These are phyloP conservation scores for Trichoderma parareesei DNA, from an alignment of 495 filamentous ascomycete species.

Conservation along the genomic window DNA sequence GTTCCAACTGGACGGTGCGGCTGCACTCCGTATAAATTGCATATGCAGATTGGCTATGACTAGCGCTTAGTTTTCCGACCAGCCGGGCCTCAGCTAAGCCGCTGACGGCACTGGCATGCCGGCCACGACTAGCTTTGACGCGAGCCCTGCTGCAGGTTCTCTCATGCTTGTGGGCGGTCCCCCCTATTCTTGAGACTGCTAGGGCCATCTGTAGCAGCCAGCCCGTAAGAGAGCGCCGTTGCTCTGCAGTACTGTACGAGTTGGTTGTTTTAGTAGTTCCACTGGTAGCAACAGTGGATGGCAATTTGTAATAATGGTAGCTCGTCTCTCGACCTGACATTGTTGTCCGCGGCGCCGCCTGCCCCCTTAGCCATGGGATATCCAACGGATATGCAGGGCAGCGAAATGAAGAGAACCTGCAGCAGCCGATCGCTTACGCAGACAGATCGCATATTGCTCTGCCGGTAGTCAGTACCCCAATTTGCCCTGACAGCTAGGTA, in stretches of 20 bases:
- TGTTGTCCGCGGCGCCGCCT: neutral
- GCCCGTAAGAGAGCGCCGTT: too few relatives aligned
- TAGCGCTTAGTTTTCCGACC: constrained; percentile 9
- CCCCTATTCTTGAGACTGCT: neutral
- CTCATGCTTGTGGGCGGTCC: neutral
- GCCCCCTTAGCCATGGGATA: neutral
- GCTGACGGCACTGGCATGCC: neutral
- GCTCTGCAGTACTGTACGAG: neutral
- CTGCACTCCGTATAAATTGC: constrained; percentile 1
- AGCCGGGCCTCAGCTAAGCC: neutral
- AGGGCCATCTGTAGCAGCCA: neutral
- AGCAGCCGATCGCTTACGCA: constrained; percentile 2
- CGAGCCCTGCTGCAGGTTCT: neutral
- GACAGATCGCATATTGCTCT: constrained; percentile 5
- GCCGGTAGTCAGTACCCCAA: neutral
- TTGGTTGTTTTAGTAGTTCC: too few relatives aligned
- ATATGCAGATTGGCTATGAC: constrained; percentile 5
- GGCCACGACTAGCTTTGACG: neutral
- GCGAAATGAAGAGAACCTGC: constrained; percentile 3
- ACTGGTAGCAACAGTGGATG: too few relatives aligned
- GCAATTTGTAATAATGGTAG: neutral
- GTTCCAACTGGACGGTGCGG: neutral
- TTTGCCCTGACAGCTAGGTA: neutral
- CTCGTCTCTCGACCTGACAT: neutral
- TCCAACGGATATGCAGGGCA: neutral